Conservation (phyloP, 345 rosid species). For the Hirschfeldia incana region DNA sequence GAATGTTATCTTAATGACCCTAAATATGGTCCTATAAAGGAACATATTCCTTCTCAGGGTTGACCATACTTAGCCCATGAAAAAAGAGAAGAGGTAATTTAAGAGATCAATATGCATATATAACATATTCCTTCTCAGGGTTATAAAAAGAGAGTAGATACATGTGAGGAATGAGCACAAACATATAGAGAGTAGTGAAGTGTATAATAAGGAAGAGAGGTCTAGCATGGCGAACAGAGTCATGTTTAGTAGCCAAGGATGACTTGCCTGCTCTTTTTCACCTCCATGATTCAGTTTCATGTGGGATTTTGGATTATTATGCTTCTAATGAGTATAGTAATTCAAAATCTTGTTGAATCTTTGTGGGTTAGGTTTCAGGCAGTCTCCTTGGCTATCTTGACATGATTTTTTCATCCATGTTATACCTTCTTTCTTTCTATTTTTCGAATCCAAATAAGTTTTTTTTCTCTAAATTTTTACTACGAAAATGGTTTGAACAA, state of each 20-base stretch:
- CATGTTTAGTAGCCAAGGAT: slow-evolving; percentile 43
- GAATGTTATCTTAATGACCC: slow-evolving; percentile 7
- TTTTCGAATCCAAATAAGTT: not conserved
- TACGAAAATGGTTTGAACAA: not conserved
- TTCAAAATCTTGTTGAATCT: slow-evolving; percentile 25
- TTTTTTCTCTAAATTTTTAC: not conserved
- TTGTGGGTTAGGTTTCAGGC: slow-evolving; percentile 36
- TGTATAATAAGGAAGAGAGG: slow-evolving; percentile 22
- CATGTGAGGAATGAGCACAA: not conserved
- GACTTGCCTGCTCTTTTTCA: slow-evolving; percentile 42
- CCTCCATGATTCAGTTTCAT: slow-evolving; percentile 20
- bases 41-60: slow-evolving; percentile 25
- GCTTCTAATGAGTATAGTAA: slow-evolving; percentile 12
- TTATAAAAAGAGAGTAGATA: slow-evolving; percentile 29
- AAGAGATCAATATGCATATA: slow-evolving; percentile 26
- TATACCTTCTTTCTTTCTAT: slow-evolving; percentile 12
- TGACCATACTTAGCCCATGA: slow-evolving; percentile 34
- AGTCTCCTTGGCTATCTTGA: slow-evolving; percentile 42
- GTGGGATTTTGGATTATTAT: slow-evolving; percentile 13
- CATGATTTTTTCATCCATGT: slow-evolving; percentile 25
- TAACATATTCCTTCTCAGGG: slow-evolving; percentile 31
- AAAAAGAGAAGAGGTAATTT: slow-evolving; percentile 7
- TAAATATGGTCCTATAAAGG: slow-evolving; percentile 18
- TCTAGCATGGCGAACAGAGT: slow-evolving; percentile 33
- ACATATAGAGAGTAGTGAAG: slow-evolving; percentile 10